phyloP scores from a whole-genome alignment of 1,284 basidiomycete genomes.

The Ganoderma resinaceum region DNA sequence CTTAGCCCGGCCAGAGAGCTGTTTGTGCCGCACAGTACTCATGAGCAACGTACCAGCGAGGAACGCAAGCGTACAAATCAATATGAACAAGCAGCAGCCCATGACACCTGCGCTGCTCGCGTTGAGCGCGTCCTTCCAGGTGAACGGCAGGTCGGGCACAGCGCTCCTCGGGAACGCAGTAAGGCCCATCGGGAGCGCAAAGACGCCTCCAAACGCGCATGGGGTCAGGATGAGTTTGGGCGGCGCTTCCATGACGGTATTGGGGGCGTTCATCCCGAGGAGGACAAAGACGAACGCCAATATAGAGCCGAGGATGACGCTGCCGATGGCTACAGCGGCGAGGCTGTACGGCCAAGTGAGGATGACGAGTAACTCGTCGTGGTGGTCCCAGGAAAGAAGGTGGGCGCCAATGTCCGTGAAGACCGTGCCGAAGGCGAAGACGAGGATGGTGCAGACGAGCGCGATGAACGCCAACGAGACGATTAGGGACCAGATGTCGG shows the following conservation, averaged over 20 bases:
- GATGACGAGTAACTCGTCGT: background rate
- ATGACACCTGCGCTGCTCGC: background rate
- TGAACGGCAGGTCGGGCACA: background rate
- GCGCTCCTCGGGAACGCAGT: background rate
- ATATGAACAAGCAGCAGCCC: background rate
- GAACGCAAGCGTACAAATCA: conserved; percentile 1
- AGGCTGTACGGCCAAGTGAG: conserved; percentile 2
- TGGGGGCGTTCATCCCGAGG: background rate
- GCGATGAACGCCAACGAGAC: background rate
- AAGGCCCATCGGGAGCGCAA: background rate
- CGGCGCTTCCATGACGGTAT: background rate
- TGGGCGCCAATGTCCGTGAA: background rate
- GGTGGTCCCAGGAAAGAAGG: background rate
- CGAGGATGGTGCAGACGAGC: conserved; percentile 1
- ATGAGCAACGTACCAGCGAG: background rate
- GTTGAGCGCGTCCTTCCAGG: background rate
- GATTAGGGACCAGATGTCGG: background rate
- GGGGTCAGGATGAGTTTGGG: background rate
- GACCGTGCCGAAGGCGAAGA: background rate
- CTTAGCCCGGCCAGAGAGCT: background rate
- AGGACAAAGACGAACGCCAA: background rate
- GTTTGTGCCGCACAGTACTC: background rate
- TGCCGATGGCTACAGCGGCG: background rate
- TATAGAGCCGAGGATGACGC: background rate
- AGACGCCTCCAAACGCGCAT: background rate